Evolutionary conservation across 2,329 filamentous ascomycete species (phyloP).

Genomic region (Paecilomyces niveus): DNA sequence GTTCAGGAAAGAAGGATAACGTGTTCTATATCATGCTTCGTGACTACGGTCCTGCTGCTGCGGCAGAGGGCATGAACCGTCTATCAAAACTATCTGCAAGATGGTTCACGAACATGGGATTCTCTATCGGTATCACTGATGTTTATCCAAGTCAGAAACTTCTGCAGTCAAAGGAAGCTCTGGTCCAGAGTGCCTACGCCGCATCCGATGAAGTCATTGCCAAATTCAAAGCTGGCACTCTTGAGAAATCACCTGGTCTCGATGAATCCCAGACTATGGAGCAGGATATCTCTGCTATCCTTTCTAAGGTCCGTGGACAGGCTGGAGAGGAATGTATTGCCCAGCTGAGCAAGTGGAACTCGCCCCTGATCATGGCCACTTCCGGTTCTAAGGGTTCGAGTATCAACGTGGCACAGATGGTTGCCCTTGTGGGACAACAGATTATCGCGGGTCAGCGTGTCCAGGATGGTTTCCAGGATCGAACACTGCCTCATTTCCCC

Average conservation of each 20-base stretch:
- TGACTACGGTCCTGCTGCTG: conserved; percentile 86
- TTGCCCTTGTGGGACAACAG: conserved; percentile 92
- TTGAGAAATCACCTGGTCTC: conserved; percentile 82
- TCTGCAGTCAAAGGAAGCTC: conserved; percentile 62
- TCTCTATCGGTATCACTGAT: conserved; percentile 93
- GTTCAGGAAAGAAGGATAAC: conserved; percentile 93
- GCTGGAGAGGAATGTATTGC: conserved; percentile 87
- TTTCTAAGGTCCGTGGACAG: conserved; percentile 84
- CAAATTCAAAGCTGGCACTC: conserved; percentile 68
- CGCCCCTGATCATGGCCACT: conserved; percentile 92
- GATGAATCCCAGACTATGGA: conserved; percentile 89
- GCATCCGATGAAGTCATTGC: conserved; percentile 78
- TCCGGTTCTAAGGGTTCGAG: conserved; percentile 95
- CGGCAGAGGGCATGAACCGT: conserved; percentile 87
- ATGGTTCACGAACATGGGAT: conserved; percentile 81
- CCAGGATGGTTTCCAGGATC: conserved; percentile 90
- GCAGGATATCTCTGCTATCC: conserved; percentile 80
- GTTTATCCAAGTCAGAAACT: conserved; percentile 75
- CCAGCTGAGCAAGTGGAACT: conserved; percentile 83
- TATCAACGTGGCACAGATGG: conserved; percentile 99
- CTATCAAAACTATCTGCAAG: conserved; percentile 84
- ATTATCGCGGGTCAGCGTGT: conserved; percentile 94
- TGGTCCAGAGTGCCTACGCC: conserved; percentile 71
- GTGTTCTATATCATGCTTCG: conserved; percentile 95
- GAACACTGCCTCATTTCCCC: conserved; percentile 88